Base-by-base conservation (phyloP, 2,329 filamentous ascomycete species). In the Ascosphaera acerosa region DNA sequence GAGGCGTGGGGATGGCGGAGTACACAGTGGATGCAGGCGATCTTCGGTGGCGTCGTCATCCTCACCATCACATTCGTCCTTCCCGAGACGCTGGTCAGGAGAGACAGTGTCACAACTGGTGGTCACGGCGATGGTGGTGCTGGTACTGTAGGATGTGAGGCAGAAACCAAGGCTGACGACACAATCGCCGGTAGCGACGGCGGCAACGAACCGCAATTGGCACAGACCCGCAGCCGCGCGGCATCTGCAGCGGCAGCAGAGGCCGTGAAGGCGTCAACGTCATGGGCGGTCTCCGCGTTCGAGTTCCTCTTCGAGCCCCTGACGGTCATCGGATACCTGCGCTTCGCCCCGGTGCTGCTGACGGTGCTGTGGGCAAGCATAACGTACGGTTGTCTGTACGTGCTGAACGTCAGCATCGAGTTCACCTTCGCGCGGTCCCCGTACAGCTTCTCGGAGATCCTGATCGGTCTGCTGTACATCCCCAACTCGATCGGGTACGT, bases 381-480 rank as follows among this genome's bases (percentile, higher is more conserved):
- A 39, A 71, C 76, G 4, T 87, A 84, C 45, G 71, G 70, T 18
- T 60, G 67, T 1, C 61, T 87, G 4, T 87, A 77, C 49, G 54
- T 84, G 9, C 60, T 80, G 42, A 87, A 84, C 48, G 72, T 87
- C 42, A 70, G 70, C 33, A 58, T 84, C 29, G 70, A 84, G 48
- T 56, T 70, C 32, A 70, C 66, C 6, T 84, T 82, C 47, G 63
- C 63, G 4, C 44, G 45, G 3, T 41, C 58, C 1, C 77, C 78
- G 0, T 89, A 87, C 53, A 58, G 58, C 42, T 87, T 69, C 47
- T 51, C 56, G 4, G 64, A 68, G 28, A 57, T 78, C 39, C 66
- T 77, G 32, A 56, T 87, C 33, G 78, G 78, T 7, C 53, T 80
- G 20, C 55, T 81, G 15, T 87, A 87, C 46, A 63, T 84, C n/a